A percentile compares a stretch with the other conserved stretches of the same genome.
phyloP scores from a whole-genome alignment of 2,329 filamentous ascomycete species.

The Capronia epimyces region DNA sequence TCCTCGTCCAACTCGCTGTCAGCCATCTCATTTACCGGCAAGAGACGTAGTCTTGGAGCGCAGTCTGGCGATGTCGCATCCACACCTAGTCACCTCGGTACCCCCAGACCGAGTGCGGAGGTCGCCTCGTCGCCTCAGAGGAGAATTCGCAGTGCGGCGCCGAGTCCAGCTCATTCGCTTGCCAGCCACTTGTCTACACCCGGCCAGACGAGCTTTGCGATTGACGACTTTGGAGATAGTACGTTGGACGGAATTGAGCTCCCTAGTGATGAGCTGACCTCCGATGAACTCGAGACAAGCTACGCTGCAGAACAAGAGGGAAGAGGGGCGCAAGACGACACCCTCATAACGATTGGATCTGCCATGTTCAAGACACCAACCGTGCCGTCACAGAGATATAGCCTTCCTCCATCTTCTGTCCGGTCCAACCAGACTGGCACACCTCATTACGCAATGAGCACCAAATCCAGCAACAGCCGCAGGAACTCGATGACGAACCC shows the following conservation, averaged over 20 bases:
- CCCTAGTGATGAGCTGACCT: conserved; percentile 21
- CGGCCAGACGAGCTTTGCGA: conserved; percentile 24
- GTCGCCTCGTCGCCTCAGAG: conserved; percentile 19
- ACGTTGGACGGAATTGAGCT: conserved; percentile 26
- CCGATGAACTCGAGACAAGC: conserved; percentile 10
- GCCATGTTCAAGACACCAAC: conserved; percentile 21
- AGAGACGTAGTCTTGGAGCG: conserved; percentile 18
- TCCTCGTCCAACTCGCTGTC: conserved; percentile 38
- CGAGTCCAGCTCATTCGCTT: conserved; percentile 23
- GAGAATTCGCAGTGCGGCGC: conserved; percentile 22
- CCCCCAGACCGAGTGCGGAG: conserved; percentile 3
- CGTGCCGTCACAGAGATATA: conserved; percentile 8
- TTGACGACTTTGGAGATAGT: conserved; percentile 27
- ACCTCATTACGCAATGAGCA: conserved; percentile 20
- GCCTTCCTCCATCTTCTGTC: conserved; percentile 5
- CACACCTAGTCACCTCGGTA: conserved; percentile 2
- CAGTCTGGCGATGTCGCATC: neutral
- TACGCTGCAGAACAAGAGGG: conserved; percentile 2
- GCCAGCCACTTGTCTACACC: conserved; percentile 19
- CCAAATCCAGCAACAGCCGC: conserved; percentile 16
- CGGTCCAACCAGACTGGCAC: conserved; percentile 6
- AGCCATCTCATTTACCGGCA: conserved; percentile 4
- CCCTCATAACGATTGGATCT: conserved; percentile 19
- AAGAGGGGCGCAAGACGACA: conserved; percentile 11
- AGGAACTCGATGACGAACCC: neutral